Evolutionary conservation across 2,329 filamentous ascomycete genomes (phyloP), one percentile per base, ranked within the genome.

Genomic region (Penicillium sp.): DNA sequence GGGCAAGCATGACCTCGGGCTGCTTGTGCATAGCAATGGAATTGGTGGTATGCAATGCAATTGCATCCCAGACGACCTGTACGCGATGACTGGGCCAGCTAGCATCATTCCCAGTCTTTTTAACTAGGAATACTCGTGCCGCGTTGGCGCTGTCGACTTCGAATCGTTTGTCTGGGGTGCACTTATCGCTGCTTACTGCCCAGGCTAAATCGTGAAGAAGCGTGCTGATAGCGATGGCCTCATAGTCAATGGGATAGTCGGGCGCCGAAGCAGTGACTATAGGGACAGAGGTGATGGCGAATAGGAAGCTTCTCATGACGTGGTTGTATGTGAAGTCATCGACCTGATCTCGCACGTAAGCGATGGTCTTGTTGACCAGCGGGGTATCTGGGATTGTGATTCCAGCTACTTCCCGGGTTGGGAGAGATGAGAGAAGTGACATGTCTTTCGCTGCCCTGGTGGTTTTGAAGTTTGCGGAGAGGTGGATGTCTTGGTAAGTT

Each of bases 131-230:
- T 0, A 74, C 65, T 0, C 76, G 66, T 1, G 80, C 77, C 2
- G 73, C 76, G 53, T 78, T 74, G 9, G 79, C 80, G 14, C 80
- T 76, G 62, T 83, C 80, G 24, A 82, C 78, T 58, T 83, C 80
- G 65, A 83, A 83, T 9, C 79, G 74, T 27, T 77, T 78, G 65
- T 82, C 78, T 1, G 62, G 47, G 39, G 75, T 78, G 16, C 80
- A 58, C 9, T 78, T 54, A 31, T 68, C 62, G 14, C 69, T 67
- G 2, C 66, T 73, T 10, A 62, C 66, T 51, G 74, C 74, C 77
- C 74, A 79, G 16, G 78, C 68, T 37, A 71, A 57, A 49, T 71
- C 68, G 50, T 70, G 68, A 21, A 61, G 59, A 19, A 61, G 48
- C 3, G 49, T 37, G 22, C 49, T 52, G 5, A 56, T 22, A n/a